Conservation (phyloP, 495 filamentous ascomycete species). For the Staphylotrichum tortipilum region DNA sequence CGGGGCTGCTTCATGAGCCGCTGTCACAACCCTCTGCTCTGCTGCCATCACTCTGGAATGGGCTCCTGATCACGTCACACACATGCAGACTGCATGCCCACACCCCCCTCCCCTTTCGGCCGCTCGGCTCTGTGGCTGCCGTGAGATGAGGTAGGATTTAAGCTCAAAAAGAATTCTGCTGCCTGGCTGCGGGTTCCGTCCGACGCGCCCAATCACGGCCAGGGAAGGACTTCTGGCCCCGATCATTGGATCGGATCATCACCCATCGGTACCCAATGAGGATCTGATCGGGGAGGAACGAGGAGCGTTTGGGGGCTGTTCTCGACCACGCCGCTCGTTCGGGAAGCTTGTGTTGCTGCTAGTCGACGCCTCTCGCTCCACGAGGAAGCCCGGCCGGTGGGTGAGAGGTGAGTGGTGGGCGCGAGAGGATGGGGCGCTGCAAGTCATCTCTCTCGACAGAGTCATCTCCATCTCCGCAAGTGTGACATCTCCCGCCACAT, state of each 20-base stretch:
- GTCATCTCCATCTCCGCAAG: background rate
- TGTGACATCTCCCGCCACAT: background rate
- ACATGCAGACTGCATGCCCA: background rate
- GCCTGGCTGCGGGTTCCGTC: conserved; percentile 5
- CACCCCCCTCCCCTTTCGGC: background rate
- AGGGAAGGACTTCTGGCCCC: background rate
- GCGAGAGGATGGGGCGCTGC: background rate
- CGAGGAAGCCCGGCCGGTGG: background rate
- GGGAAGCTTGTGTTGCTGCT: background rate
- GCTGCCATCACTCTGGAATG: background rate
- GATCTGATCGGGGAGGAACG: background rate
- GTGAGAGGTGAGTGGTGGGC: background rate
- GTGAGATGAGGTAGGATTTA: conserved; percentile 7
- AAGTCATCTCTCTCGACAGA: no score
- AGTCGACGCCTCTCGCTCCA: background rate
- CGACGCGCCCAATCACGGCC: background rate
- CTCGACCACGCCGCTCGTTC: background rate
- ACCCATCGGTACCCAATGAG: background rate
- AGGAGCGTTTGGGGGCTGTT: background rate
- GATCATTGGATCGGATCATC: background rate
- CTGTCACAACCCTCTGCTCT: background rate
- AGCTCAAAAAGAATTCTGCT: conserved; percentile 9
- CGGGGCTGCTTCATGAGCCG: background rate
- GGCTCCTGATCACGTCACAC: background rate
- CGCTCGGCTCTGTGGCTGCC: background rate